phyloP scores from a whole-genome alignment of 2,329 filamentous ascomycete genomes.

The Curvularia eragrostidis region DNA sequence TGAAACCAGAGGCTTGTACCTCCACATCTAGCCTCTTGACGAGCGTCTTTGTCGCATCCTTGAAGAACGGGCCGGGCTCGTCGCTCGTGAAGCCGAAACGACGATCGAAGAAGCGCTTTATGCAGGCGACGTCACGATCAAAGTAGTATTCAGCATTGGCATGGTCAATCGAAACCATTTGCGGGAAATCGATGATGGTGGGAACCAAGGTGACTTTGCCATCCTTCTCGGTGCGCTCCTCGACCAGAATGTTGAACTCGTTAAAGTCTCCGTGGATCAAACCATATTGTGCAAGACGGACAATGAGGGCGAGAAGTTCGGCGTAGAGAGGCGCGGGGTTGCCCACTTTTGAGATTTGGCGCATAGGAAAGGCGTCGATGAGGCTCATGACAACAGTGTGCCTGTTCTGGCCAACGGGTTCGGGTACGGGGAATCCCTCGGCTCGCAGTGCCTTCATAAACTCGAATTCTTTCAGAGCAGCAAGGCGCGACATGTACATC shows the following conservation, averaged over 20 bases:
- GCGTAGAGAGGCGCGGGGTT: slow-evolving; percentile 86
- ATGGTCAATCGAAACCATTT: slow-evolving; percentile 97
- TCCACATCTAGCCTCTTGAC: slow-evolving; percentile 81
- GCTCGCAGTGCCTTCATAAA: slow-evolving; percentile 88
- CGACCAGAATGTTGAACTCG: slow-evolving; percentile 97
- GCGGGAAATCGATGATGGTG: slow-evolving; percentile 94
- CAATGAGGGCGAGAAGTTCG: slow-evolving; percentile 86
- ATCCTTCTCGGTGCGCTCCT: slow-evolving; percentile 64
- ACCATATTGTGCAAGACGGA: slow-evolving; percentile 82
- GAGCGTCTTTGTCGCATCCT: slow-evolving; percentile 76
- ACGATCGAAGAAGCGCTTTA: slow-evolving; percentile 91
- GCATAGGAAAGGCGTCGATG: slow-evolving; percentile 88
- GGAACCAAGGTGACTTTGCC: slow-evolving; percentile 68
- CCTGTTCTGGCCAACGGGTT: slow-evolving; percentile 85
- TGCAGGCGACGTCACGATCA: slow-evolving; percentile 91
- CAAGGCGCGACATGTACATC: slow-evolving; percentile 97
- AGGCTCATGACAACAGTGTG: slow-evolving; percentile 97
- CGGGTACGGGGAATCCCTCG: slow-evolving; percentile 88
- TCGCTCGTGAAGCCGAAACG: slow-evolving; percentile 87
- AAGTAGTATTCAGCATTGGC: slow-evolving; percentile 96
- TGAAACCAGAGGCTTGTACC: slow-evolving; percentile 92
- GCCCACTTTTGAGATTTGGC: slow-evolving; percentile 84
- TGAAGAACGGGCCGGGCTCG: slow-evolving; percentile 82
- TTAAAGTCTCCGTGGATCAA: slow-evolving; percentile 99
- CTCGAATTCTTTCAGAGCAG: slow-evolving; percentile 90